Evolutionary conservation across 495 filamentous ascomycete genomes (phyloP), one percentile per base, ranked within the genome.

Genomic region (Bacidia gigantensis): DNA sequence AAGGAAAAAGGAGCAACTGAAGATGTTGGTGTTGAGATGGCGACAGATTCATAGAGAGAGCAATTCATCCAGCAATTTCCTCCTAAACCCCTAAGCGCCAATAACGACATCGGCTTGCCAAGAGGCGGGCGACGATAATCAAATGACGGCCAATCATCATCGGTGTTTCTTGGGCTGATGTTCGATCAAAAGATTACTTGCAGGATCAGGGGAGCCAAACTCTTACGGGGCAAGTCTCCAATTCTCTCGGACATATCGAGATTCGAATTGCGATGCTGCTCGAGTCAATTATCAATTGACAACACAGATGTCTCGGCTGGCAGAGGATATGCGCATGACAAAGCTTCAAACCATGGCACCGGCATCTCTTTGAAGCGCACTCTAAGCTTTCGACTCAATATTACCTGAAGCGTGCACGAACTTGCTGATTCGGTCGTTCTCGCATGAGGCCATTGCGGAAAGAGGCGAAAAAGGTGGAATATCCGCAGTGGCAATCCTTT

Each of bases 1-100:
- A 52, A 26, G 44, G 29, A 38, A 26, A 54, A 62, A 54, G 50
- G 47, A 45, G 44, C 25, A 38, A 38, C n/a, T 21, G 47, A 21
- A 9, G 26, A 21, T 21, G 14, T 1, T 1, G 44, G n/a, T 22
- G 25, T 2, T 35, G 47, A 50, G 47, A 50, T 50, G 3, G 17
- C 10, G n/a, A 2, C 23, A 26, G 26, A 2, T 1, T 47, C 45
- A 26, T 14, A 10, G n/a, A 47, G 18, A 12, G 45, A n/a, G 20
- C 14, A 44, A 44, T 18, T 17, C 17, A 44, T 9, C 9, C 17
- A 7, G 41, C 41, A 44, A 44, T 44, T 17, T 44, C 41, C 29
- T 14, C 29, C 29, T 35, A 7, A 14, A 14, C 5, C 29, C 29
- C 14, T 35, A 35, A 35, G 29, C 29, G 29, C 29, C 29, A 14